Conservation (phyloP, 495 filamentous ascomycete genomes). For the Lophiotrema nucula region DNA sequence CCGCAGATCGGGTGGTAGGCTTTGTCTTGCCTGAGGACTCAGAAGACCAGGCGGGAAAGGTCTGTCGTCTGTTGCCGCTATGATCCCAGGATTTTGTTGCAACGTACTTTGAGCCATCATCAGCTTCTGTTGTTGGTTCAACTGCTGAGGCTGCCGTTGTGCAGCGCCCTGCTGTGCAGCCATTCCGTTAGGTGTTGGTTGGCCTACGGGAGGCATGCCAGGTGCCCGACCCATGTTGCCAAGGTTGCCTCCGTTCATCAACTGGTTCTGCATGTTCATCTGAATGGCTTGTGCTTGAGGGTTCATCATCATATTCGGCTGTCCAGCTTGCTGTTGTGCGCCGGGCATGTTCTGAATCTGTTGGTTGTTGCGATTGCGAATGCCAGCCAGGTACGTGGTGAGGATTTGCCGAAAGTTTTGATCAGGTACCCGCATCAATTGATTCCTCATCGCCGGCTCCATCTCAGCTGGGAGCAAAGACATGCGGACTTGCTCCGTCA, state of each 20-base stretch:
- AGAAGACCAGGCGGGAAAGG: constrained; percentile 18
- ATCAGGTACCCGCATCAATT: constrained; percentile 23
- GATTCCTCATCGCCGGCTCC: constrained; percentile 29
- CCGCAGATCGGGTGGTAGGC: constrained; percentile 21
- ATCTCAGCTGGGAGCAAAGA: constrained; percentile 24
- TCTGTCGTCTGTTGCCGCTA: constrained; percentile 12
- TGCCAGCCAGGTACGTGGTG: background rate
- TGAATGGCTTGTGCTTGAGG: constrained; percentile 11
- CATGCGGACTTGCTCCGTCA: constrained; percentile 19
- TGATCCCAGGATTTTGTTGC: constrained; percentile 25
- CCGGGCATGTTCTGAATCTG: constrained; percentile 5
- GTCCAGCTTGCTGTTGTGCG: constrained; percentile 6
- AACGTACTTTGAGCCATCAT: constrained; percentile 2
- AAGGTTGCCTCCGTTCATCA: constrained; percentile 21
- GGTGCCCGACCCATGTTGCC: background rate
- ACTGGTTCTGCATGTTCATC: constrained; percentile 15
- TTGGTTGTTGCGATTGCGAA: constrained; percentile 3
- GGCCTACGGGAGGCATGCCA: constrained; percentile 20
- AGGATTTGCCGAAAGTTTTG: constrained; percentile 19
- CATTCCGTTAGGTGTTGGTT: constrained; percentile 18
- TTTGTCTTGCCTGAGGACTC: constrained; percentile 2
- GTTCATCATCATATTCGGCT: constrained; percentile 24
- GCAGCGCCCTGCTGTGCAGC: constrained; percentile 17
- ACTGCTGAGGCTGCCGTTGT: background rate
- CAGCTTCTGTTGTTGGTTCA: constrained; percentile 12